phyloP scores from a whole-genome alignment of 1,139 yeast genomes.

The Suhomyces bolitotheri region DNA sequence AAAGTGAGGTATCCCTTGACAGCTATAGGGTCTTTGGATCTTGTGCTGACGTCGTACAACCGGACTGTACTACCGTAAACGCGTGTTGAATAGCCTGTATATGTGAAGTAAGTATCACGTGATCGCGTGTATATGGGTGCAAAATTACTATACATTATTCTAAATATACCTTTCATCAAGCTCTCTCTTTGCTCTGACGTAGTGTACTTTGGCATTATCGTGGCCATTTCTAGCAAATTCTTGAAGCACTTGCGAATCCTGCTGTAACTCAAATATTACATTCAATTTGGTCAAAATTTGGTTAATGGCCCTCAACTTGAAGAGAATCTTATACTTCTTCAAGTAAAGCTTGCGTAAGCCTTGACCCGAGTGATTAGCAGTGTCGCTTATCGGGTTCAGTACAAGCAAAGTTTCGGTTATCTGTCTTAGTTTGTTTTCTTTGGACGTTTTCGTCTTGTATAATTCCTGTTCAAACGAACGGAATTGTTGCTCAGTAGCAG shows the following conservation, averaged over 20 bases:
- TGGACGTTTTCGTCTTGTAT: slow-evolving; percentile 9
- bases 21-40: too few relatives aligned
- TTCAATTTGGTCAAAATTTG: slow-evolving; percentile 13
- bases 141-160: not conserved
- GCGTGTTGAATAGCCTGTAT: too few relatives aligned
- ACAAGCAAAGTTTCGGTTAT: slow-evolving; percentile 12
- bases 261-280: slow-evolving; percentile 16
- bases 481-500: slow-evolving; percentile 9
- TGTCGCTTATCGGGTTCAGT: slow-evolving; percentile 1
- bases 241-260: slow-evolving; percentile 13
- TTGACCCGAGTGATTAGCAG: not conserved
- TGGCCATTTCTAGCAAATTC: slow-evolving; percentile 1
- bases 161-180: slow-evolving; percentile 15
- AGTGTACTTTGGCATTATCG: slow-evolving; percentile 6
- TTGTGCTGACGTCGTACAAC: too few relatives aligned
- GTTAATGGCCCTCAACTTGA: slow-evolving; percentile 14
- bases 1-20: too few relatives aligned
- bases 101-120: too few relatives aligned
- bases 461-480: slow-evolving; percentile 12
- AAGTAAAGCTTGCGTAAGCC: slow-evolving; percentile 12
- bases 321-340: slow-evolving; percentile 15
- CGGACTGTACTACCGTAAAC: too few relatives aligned
- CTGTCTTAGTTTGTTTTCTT: slow-evolving; percentile 13
- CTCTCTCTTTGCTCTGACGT: slow-evolving; percentile 14
- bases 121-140: not conserved